Base-by-base conservation (phyloP, 2,329 filamentous ascomycete species). In the Trichoderma arundinaceum region DNA sequence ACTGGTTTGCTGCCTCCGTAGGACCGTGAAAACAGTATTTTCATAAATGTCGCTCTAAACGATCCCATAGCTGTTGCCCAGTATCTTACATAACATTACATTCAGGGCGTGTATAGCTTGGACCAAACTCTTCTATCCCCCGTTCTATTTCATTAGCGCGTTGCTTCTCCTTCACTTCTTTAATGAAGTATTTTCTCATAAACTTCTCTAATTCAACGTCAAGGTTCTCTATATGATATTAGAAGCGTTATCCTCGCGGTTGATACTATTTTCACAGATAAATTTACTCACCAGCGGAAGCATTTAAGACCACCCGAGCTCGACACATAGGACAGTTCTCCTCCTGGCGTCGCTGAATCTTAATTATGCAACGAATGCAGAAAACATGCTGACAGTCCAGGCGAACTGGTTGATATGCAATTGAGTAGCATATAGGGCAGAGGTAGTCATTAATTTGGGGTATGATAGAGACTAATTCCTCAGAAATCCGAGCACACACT, bases 381-480 rank as follows among this genome's bases (percentile, higher is more conserved):
- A 94, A 94, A 13, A 94, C 80, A 70, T 95, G 92, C 33, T 84
- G 80, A 76, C 92, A 96, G 13, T 84, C 83, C 39, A 96, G 81
- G 28, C 88, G 86, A n/a, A 96, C 86, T 0, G 92, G 92, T 71
- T 91, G 87, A 82, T 90, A 95, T n/a, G 90, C 87, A 66, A 96
- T 87, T 49, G 85, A 86, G 71, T 90, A 89, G 78, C 92, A 95
- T 67, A 95, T 87, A 1, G 92, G 92, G 71, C 92, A 96, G 8
- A 88, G 82, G 77, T 93, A 94, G 77, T 96, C 92, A 72, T 92
- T 89, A n/a, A 95, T 77, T 72, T 93, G 91, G 0, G 92, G 92
- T 7, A 96, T 89, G 51, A 90, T 82, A 10, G 85, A 84, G 17
- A 96, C 82, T 3, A 96, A 83, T 67, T 92, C 86, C 38, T 86